Percentiles rank a stretch among this genome's conserved stretches.
These are phyloP conservation scores for Exserohilum rostratum DNA, from an alignment of 2,329 filamentous ascomycete species.

Conservation along the genomic window DNA sequence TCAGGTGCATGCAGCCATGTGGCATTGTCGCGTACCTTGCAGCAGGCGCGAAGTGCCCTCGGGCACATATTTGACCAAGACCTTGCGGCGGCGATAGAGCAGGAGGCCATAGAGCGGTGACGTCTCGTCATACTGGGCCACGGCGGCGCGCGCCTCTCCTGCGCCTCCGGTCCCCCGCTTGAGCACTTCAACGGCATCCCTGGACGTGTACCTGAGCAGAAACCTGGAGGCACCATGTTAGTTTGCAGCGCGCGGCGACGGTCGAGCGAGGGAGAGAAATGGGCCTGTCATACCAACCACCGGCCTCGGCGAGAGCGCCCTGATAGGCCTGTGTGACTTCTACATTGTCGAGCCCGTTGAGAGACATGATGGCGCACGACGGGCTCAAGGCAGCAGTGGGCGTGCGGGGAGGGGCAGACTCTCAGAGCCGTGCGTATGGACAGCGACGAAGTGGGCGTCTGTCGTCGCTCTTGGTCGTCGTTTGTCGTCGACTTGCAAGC, in stretches of 20 bases:
- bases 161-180: constrained; percentile 80
- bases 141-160: constrained; percentile 77
- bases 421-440: constrained; percentile 17
- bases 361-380: constrained; percentile 69
- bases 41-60: constrained; percentile 88
- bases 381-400: constrained; percentile 12
- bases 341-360: constrained; percentile 88
- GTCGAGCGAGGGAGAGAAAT: constrained; percentile 1
- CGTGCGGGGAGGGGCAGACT: constrained; percentile 13
- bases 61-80: constrained; percentile 90
- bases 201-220: constrained; percentile 85
- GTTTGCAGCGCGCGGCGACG: constrained; percentile 18
- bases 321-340: constrained; percentile 86
- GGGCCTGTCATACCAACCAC: constrained; percentile 79
- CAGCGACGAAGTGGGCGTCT: constrained; percentile 5
- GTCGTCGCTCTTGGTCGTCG: background rate
- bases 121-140: constrained; percentile 79
- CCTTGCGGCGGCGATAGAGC: constrained; percentile 85
- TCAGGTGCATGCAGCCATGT: background rate
- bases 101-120: constrained; percentile 93
- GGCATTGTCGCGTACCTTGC: constrained; percentile 69
- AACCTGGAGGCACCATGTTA: constrained; percentile 68
- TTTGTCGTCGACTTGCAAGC: constrained; percentile 4
- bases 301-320: constrained; percentile 77
- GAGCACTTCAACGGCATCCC: constrained; percentile 85